phyloP scores from a whole-genome alignment of 2,329 filamentous ascomycete species.

The Fusarium piperis region DNA sequence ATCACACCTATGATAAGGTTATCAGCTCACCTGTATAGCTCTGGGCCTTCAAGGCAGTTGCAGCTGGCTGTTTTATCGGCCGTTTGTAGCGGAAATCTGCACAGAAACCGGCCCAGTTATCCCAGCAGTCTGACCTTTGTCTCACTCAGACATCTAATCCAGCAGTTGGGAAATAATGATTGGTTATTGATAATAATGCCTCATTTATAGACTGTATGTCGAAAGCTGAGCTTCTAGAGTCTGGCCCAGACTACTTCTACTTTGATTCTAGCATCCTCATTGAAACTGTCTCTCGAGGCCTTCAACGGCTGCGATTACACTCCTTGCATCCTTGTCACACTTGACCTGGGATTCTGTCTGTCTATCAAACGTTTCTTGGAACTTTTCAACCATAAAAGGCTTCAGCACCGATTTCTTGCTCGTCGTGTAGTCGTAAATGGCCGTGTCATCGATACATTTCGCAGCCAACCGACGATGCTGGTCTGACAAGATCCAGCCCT shows the following conservation, averaged over 20 bases:
- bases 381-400: slow-evolving; percentile 29
- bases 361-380: slow-evolving; percentile 11
- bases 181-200: no score
- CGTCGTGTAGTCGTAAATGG: slow-evolving; percentile 19
- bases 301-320: background rate
- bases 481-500: slow-evolving; percentile 28
- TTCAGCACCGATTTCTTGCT: slow-evolving; percentile 19
- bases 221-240: background rate
- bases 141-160: no score
- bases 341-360: background rate
- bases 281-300: slow-evolving; percentile 3
- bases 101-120: no score
- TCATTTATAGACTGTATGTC: background rate
- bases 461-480: slow-evolving; percentile 21
- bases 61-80: no score
- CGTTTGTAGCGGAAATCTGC: no score
- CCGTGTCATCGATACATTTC: slow-evolving; percentile 22
- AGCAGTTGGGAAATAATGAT: no score
- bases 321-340: background rate
- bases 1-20: no score
- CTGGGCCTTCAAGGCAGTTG: no score
- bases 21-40: no score
- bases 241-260: background rate
- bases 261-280: background rate
- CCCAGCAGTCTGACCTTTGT: no score